Base-by-base conservation (phyloP, 192 early-diverging fungal genomes). In the Coemansia sp. region DNA sequence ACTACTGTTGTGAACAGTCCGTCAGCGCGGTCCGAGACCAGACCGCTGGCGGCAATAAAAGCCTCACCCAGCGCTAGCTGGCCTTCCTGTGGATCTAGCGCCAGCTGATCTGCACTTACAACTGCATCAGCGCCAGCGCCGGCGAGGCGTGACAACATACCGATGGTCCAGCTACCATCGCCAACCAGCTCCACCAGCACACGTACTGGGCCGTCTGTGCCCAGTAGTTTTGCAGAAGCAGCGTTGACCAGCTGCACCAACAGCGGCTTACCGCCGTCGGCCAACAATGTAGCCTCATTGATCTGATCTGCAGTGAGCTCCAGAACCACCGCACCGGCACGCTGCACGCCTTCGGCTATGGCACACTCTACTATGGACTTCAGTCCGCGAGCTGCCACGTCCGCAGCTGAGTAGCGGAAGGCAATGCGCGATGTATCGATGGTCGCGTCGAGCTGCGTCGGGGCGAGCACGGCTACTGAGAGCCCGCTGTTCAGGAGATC, bases 1-100 rank as follows among this genome's bases (percentile, higher is more conserved):
- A 99, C 95, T 19, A 96, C 82, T 5, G 97, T 99, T 2, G 96
- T 83, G 67, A 91, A 88, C 53, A 99, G 82, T 1, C 90, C 93
- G 73, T 98, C 97, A n/a, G 88, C 50, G 29, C 97, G 92, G 68
- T 99, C 97, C 4, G 72, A 75, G 26, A 19, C 51, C 27, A 82
- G 71, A 1, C 65, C 62, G 14, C 66, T 73, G 29, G 50, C 73
- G 5, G 69, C 59, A 4, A 72, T 32, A 32, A 82, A 48, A 24
- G 74, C 73, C 14, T 54, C 60, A 6, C 56, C 74, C 16, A 82
- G 45, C 43, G 65, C 41, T 38, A 81, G 26, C 41, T 35, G 19
- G 14, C 19, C 56, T 1, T 47, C 24, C 37, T 69, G 63, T 32
- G 37, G 55, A 4, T 43, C 59, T 23, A 69, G 57, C 6, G 59